A percentile compares a stretch with the other conserved stretches of the same genome.
Evolutionary conservation across 2,329 filamentous ascomycete genomes (phyloP).

Genomic region (Westerdykella sp.): DNA sequence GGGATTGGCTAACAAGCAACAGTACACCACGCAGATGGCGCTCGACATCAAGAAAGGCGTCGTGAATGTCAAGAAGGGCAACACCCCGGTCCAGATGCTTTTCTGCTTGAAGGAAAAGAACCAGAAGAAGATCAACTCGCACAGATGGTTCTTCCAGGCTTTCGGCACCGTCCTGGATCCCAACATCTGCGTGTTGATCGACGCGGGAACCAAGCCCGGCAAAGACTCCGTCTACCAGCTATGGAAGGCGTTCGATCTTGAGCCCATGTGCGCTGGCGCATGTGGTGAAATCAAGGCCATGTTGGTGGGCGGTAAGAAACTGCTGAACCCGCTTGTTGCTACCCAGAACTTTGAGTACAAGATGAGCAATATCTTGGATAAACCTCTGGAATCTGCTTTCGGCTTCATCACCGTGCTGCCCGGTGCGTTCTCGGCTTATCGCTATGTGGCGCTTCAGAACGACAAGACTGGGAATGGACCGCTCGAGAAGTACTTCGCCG

Average conservation of each 20-base stretch:
- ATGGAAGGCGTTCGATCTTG: constrained; percentile 97
- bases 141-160: constrained; percentile 97
- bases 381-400: constrained; percentile 93
- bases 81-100: constrained; percentile 89
- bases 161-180: constrained; percentile 89
- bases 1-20: constrained; percentile 11
- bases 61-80: constrained; percentile 73
- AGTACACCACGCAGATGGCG: constrained; percentile 78
- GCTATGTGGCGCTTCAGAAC: constrained; percentile 90
- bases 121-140: constrained; percentile 99
- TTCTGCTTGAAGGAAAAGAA: constrained; percentile 99
- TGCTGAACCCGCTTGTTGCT: constrained; percentile 88
- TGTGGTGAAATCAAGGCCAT: constrained; percentile 99
- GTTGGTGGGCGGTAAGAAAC: constrained; percentile 79
- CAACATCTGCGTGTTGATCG: constrained; percentile 93
- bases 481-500: constrained; percentile 92
- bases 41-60: constrained; percentile 85
- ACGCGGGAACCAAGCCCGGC: constrained; percentile 92
- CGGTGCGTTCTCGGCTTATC: constrained; percentile 96
- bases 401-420: constrained; percentile 96
- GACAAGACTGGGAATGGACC: constrained; percentile 92
- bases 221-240: constrained; percentile 94
- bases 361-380: constrained; percentile 99
- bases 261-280: constrained; percentile 94
- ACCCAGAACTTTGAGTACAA: constrained; percentile 99